These are phyloP conservation scores for Populus hybrid DNA, from an alignment of 441 rosid genomes.

Conservation along the genomic window DNA sequence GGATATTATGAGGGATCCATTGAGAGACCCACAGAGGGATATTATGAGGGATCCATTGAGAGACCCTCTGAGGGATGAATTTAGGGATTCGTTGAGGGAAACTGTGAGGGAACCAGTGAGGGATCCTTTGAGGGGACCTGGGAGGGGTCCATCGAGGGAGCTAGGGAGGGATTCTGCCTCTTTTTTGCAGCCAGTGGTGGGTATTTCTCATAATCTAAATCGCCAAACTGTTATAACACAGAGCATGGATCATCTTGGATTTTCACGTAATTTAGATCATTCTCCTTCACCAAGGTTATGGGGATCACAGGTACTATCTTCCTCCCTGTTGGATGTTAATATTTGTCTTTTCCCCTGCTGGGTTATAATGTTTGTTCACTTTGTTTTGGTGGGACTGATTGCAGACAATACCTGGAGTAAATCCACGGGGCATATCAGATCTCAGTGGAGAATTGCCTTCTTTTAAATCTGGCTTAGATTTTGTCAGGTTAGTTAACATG, in stretches of 20 bases:
- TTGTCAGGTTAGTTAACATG: background rate
- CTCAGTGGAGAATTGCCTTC: conserved; percentile 48
- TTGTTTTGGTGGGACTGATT: conserved; percentile 21
- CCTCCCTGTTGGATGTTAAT: conserved; percentile 10
- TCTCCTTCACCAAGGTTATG: conserved; percentile 53
- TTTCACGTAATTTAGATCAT: conserved; percentile 39
- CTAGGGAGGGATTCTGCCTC: conserved; percentile 19
- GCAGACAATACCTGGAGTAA: conserved; percentile 46
- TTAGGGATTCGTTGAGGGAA: conserved; percentile 1
- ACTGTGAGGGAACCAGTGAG: conserved; percentile 10
- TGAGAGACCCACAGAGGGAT: conserved; percentile 9
- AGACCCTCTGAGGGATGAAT: conserved; percentile 12
- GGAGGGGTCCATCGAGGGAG: conserved; percentile 7
- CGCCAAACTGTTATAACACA: conserved; percentile 28
- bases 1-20: conserved; percentile 7
- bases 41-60: background rate
- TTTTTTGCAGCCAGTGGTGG: conserved; percentile 35
- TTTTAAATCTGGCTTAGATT: conserved; percentile 11
- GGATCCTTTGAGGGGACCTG: background rate
- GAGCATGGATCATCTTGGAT: conserved; percentile 45
- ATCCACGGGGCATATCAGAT: conserved; percentile 46
- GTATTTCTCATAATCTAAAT: conserved; percentile 40
- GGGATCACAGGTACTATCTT: conserved; percentile 58
- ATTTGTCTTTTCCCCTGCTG: conserved; percentile 2
- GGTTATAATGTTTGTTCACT: conserved; percentile 14